phyloP scores from a whole-genome alignment of 2,329 filamentous ascomycete species.

The Cordyceps fumosorosea region DNA sequence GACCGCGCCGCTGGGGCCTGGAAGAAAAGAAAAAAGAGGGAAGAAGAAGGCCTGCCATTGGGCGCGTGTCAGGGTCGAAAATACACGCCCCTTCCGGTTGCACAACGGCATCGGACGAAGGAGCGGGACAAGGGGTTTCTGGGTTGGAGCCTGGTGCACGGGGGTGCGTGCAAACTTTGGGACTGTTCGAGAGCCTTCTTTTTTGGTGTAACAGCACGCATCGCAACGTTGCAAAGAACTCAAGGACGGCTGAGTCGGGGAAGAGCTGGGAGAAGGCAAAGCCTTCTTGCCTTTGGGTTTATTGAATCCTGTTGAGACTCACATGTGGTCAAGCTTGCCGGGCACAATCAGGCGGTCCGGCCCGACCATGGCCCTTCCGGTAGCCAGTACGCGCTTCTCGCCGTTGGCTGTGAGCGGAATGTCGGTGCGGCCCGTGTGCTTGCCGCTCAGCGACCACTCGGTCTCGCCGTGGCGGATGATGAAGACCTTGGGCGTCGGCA shows the following conservation, averaged over 20 bases:
- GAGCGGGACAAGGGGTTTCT: not conserved
- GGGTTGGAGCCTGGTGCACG: not conserved
- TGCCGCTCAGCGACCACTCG: slow-evolving; percentile 84
- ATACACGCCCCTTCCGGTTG: not conserved
- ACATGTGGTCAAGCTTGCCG: slow-evolving; percentile 76
- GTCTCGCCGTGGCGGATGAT: slow-evolving; percentile 89
- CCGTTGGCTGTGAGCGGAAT: slow-evolving; percentile 78
- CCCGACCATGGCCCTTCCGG: slow-evolving; percentile 77
- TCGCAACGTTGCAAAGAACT: not conserved
- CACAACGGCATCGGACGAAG: not conserved
- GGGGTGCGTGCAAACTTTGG: not conserved
- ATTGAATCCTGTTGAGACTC: slow-evolving; percentile 25
- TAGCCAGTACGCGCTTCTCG: slow-evolving; percentile 67
- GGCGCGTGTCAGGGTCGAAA: not conserved
- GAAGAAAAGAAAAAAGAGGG: not conserved
- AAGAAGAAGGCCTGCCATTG: not conserved
- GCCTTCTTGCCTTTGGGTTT: not conserved
- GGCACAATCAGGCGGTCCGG: slow-evolving; percentile 80
- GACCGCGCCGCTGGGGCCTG: not conserved
- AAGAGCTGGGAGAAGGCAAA: not conserved
- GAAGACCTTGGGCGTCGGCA: slow-evolving; percentile 62
- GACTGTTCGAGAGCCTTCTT: not conserved
- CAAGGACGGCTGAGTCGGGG: not conserved
- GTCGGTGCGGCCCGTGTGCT: slow-evolving; percentile 80
- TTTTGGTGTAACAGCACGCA: not conserved